These are phyloP conservation scores for Diaporthe sp. DNA, from an alignment of 2,329 filamentous ascomycete species.

Conservation along the genomic window DNA sequence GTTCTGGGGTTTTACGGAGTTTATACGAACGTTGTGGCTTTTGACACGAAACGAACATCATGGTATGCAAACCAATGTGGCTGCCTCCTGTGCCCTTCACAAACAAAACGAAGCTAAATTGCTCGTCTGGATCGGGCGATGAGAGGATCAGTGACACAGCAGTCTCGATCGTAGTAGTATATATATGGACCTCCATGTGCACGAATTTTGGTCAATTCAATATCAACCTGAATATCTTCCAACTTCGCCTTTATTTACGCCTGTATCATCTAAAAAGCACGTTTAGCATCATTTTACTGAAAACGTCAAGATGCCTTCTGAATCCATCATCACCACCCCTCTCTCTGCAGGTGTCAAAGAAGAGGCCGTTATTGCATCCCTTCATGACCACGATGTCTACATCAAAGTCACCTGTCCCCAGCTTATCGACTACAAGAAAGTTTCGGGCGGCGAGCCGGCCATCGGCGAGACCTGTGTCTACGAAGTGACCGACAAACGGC, in stretches of 20 bases:
- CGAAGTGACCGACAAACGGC: conserved; percentile 19
- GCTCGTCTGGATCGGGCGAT: background rate
- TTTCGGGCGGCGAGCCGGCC: background rate
- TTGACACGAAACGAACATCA: background rate
- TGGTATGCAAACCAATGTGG: background rate
- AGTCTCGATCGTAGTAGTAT: background rate
- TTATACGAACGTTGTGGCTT: conserved; percentile 11
- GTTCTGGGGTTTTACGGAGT: background rate
- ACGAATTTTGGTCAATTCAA: background rate
- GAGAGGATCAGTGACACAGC: background rate
- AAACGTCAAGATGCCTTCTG: conserved; percentile 4
- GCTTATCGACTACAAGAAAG: conserved; percentile 10
- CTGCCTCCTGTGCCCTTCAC: background rate
- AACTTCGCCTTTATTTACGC: background rate
- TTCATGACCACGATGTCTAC: conserved; percentile 19
- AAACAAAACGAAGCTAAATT: background rate
- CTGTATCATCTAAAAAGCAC: background rate
- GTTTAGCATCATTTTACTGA: background rate
- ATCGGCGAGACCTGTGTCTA: conserved; percentile 7
- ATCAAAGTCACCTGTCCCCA: conserved; percentile 14
- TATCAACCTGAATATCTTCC: background rate
- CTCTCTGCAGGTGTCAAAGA: background rate
- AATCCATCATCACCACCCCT: conserved; percentile 18
- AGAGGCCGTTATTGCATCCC: background rate
- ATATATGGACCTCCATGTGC: background rate